Evolutionary conservation across 2,329 filamentous ascomycete species (phyloP), one percentile per base, ranked within the genome.

Genomic region (Metarhizium album): DNA sequence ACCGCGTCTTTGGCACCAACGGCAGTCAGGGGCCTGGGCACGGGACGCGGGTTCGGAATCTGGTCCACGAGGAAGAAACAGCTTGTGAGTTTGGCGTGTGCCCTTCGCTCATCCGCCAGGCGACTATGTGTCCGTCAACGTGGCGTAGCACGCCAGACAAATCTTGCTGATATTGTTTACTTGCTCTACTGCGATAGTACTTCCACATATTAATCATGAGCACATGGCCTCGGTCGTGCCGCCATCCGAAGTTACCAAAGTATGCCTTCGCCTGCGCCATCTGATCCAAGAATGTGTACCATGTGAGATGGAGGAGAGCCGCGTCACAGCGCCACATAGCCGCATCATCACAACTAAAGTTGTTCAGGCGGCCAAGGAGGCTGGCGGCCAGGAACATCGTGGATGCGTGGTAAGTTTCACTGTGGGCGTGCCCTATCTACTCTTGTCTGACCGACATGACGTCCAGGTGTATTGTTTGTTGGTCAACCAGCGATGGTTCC

Each of bases 261-360:
- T 94, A 51, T 91, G 90, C 24, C 78, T 98, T 16, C 87, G 90
- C 52, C 75, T 98, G 56, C 94, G 91, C 60, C 89, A 94, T 64
- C 82, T 95, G 59, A 83, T 98, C 60, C 90, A 95, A 68, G 80
- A 90, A 64, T 84, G 90, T 50, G 80, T 98, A 24, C 87, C 91
- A 1, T 96, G 88, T 71, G 93, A 98, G 67, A 76, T 98, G 38
- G 84, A 93, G 52, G 82, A 87, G 62, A 75, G 75, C 4, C 73
- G 79, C 51, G 75, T 98, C 62, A 93, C 86, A 3, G 77, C 76
- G 47, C 82, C 91, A 2, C 90, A 97, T 68, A 94, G 88, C 67
- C 79, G 82, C 45, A 75, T 98, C 65, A 89, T 98, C 64, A 96
- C 90, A 0, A 71, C 72, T 2, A 78, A 81, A 53, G 93, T 98